Evolutionary conservation across 2,329 filamentous ascomycete genomes (phyloP).

Genomic region (Neofusicoccum sp.): DNA sequence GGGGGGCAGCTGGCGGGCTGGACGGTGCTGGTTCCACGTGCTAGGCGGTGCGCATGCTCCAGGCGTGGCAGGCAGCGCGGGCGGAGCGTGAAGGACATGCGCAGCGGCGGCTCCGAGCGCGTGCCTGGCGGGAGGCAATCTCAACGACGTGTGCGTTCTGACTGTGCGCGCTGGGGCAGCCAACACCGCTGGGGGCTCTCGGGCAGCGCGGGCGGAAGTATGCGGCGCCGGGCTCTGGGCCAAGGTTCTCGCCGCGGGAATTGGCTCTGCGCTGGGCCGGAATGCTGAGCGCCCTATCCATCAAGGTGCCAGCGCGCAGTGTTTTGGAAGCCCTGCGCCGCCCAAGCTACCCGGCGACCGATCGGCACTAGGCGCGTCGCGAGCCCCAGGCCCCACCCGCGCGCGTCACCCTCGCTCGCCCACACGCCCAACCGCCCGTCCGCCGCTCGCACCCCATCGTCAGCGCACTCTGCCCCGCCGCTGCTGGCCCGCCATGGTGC

Average conservation of each 20-base stretch:
- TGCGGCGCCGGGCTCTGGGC: slow-evolving; percentile 3
- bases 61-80: background rate
- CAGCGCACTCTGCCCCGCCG: background rate
- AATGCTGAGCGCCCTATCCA: slow-evolving; percentile 4
- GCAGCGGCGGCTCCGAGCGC: background rate
- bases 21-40: background rate
- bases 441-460: background rate
- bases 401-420: background rate
- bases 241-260: background rate
- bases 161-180: no score
- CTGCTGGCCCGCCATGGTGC: slow-evolving; percentile 33
- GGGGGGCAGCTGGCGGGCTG: background rate
- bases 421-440: background rate
- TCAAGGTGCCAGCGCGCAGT: slow-evolving; percentile 7
- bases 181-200: background rate
- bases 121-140: slow-evolving; percentile 3
- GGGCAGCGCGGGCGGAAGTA: background rate
- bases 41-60: slow-evolving; percentile 7
- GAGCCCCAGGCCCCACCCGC: background rate
- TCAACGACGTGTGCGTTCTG: slow-evolving; percentile 1
- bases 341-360: background rate
- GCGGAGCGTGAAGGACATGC: slow-evolving; percentile 6
- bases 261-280: slow-evolving; percentile 8
- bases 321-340: background rate
- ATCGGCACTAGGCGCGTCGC: background rate